These are phyloP conservation scores for Arthrinium puccinioides DNA, from an alignment of 2,329 filamentous ascomycete species.

Conservation along the genomic window DNA sequence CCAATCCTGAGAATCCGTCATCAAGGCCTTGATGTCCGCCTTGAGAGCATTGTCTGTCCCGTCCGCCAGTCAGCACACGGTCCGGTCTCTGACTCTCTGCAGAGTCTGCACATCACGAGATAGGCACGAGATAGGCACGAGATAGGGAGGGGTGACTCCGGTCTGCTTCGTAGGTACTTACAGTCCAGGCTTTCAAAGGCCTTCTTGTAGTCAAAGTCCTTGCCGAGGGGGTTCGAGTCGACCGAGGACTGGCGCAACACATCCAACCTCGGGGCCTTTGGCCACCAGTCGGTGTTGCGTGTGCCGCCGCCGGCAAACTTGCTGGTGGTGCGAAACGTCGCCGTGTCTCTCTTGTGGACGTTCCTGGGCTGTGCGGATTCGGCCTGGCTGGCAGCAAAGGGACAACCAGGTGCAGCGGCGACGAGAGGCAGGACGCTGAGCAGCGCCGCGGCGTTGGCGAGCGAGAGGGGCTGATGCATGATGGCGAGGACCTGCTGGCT, in stretches of 20 bases:
- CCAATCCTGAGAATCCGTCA: slow-evolving; percentile 75
- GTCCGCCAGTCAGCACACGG: no score
- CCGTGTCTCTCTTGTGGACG: not conserved
- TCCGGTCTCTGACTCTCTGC: no score
- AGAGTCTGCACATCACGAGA: no score
- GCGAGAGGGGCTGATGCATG: not conserved
- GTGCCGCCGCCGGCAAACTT: slow-evolving; percentile 38
- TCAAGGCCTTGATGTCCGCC: slow-evolving; percentile 62
- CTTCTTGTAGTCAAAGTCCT: slow-evolving; percentile 63
- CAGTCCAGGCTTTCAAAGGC: slow-evolving; percentile 67
- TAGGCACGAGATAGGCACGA: no score
- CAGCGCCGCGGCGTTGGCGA: not conserved
- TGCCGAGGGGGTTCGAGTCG: slow-evolving; percentile 54
- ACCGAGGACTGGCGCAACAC: slow-evolving; percentile 66
- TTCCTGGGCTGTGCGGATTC: not conserved
- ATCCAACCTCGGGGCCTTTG: slow-evolving; percentile 57
- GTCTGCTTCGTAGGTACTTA: not conserved
- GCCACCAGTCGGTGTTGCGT: slow-evolving; percentile 68
- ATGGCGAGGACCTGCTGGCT: no score
- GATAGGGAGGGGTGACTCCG: no score
- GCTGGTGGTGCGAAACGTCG: not conserved
- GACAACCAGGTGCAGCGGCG: slow-evolving; percentile 1
- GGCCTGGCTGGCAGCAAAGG: slow-evolving; percentile 1
- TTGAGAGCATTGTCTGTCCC: slow-evolving; percentile 56
- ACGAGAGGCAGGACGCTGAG: slow-evolving; percentile 1